These are phyloP conservation scores for Metarhizium album DNA, from an alignment of 2,329 filamentous ascomycete species.

Conservation along the genomic window DNA sequence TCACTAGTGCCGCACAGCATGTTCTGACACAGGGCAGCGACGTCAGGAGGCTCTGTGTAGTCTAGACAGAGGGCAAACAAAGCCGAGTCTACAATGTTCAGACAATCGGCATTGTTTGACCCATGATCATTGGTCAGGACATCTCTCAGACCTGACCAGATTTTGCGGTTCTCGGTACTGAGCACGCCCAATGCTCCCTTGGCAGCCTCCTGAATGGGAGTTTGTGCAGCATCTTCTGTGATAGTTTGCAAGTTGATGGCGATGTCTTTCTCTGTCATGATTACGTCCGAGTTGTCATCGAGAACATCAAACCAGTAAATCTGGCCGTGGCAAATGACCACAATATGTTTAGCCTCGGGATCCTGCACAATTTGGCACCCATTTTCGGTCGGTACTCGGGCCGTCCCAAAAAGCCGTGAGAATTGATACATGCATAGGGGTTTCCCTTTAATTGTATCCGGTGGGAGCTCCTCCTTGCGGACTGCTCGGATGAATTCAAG, in stretches of 20 bases:
- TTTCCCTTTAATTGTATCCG: slow-evolving; percentile 72
- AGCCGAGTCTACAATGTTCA: slow-evolving; percentile 91
- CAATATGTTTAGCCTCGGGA: slow-evolving; percentile 81
- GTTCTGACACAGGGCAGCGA: slow-evolving; percentile 84
- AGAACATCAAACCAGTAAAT: slow-evolving; percentile 99
- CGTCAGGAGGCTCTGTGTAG: slow-evolving; percentile 74
- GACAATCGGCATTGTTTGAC: slow-evolving; percentile 90
- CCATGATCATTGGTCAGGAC: slow-evolving; percentile 74
- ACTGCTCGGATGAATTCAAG: slow-evolving; percentile 89
- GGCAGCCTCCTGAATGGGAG: slow-evolving; percentile 87
- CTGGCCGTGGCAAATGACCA: slow-evolving; percentile 88
- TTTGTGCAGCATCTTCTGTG: slow-evolving; percentile 79
- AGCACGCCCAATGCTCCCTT: slow-evolving; percentile 88
- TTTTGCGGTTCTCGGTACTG: slow-evolving; percentile 91
- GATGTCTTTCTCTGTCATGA: slow-evolving; percentile 95
- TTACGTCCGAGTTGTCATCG: slow-evolving; percentile 85
- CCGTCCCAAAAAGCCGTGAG: slow-evolving; percentile 87
- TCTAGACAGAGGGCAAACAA: slow-evolving; percentile 89
- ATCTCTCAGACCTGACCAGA: slow-evolving; percentile 86
- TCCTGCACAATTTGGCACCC: slow-evolving; percentile 96
- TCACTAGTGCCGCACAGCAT: slow-evolving; percentile 96
- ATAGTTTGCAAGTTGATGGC: slow-evolving; percentile 86
- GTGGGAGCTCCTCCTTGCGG: slow-evolving; percentile 81
- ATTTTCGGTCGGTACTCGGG: slow-evolving; percentile 84
- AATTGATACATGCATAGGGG: slow-evolving; percentile 98